Base-by-base conservation (phyloP, 495 filamentous ascomycete species). In the Lophiostoma macrostomum region DNA sequence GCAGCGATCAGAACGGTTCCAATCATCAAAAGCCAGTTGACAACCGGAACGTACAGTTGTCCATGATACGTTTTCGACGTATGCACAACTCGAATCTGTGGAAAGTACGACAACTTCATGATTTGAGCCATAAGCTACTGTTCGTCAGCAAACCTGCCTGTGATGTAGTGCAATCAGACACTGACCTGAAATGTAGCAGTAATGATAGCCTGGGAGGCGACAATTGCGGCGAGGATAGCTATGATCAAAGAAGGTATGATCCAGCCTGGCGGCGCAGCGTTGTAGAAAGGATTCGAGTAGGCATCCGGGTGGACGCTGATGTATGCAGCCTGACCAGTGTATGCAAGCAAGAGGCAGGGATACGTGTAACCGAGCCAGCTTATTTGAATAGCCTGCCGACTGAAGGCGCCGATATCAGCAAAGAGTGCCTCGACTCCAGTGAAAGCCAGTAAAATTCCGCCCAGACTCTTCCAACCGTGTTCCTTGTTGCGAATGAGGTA, bases 191-290 rank as follows among this genome's bases (percentile, higher is more conserved):
- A 87, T 3, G 80, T 80, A n/a, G 77, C 79, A 5, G 85, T 88
- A 37, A 89, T 88, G 70, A 88, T 84, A 27, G 85, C 86, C 46
- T 89, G 85, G 13, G 80, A 84, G n/a, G 85, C 85, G 14, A 89
- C 85, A 46, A 89, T 77, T 19, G 83, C 83, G 4, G 85, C 85
- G 4, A 87, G 67, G 28, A 88, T 74, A 0, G 85, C 80, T 20
- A 87, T 68, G 3, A 88, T 69, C 39, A 88, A 63, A 42, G 78
- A 78, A 8, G 82, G 82, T 50, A 81, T 86, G 14, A 87, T 71
- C 60, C 78, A 82, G 2, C 84, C 84, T 0, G 81, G 79, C 7
- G 83, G 83, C 3, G 81, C 78, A 1, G 77, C 68, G 46, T 86
- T 77, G 67, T 82, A 89, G 64, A 89, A 89, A 1, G 85, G 85